phyloP scores from a whole-genome alignment of 1,139 yeast species.

The Sugiyamaella sp. region DNA sequence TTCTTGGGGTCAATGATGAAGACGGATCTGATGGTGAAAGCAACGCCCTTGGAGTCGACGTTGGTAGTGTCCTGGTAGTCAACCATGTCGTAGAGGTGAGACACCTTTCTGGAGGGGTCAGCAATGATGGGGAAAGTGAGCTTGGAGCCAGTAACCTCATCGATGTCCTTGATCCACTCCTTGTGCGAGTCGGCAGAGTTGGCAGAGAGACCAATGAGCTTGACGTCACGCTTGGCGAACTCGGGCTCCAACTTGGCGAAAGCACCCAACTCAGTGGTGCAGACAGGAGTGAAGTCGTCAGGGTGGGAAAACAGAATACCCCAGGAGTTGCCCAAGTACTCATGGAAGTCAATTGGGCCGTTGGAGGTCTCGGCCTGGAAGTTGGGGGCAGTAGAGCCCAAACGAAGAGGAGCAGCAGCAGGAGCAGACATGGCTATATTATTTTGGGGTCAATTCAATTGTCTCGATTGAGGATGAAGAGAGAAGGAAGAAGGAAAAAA shows the following conservation, averaged over 20 bases:
- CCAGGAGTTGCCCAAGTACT: slow-evolving; percentile 76
- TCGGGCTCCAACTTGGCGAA: slow-evolving; percentile 83
- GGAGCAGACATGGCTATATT: slow-evolving; percentile 21
- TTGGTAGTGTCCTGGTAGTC: slow-evolving; percentile 67
- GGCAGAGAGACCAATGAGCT: slow-evolving; percentile 78
- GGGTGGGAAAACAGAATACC: slow-evolving; percentile 83
- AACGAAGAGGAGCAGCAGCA: slow-evolving; percentile 41
- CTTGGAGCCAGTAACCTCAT: slow-evolving; percentile 69
- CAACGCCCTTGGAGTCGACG: slow-evolving; percentile 60
- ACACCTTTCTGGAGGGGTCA: slow-evolving; percentile 70
- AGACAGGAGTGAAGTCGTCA: slow-evolving; percentile 86
- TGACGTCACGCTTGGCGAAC: slow-evolving; percentile 73
- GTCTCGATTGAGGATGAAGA: slow-evolving; percentile 1
- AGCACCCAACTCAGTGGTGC: slow-evolving; percentile 89
- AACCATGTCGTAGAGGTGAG: slow-evolving; percentile 75
- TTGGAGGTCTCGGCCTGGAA: slow-evolving; percentile 72
- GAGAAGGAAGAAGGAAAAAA: not conserved
- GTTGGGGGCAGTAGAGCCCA: slow-evolving; percentile 81
- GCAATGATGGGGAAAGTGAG: slow-evolving; percentile 80
- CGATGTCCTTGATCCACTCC: slow-evolving; percentile 82
- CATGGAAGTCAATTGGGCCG: slow-evolving; percentile 76
- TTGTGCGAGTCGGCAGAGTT: slow-evolving; percentile 70
- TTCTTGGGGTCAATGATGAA: slow-evolving; percentile 80
- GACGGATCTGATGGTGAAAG: slow-evolving; percentile 77
- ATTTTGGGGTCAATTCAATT: not conserved